Percentiles rank a stretch among this genome's conserved stretches.
phyloP scores from a whole-genome alignment of 768 basidiomycete species.

The Myochromella boudieri region DNA sequence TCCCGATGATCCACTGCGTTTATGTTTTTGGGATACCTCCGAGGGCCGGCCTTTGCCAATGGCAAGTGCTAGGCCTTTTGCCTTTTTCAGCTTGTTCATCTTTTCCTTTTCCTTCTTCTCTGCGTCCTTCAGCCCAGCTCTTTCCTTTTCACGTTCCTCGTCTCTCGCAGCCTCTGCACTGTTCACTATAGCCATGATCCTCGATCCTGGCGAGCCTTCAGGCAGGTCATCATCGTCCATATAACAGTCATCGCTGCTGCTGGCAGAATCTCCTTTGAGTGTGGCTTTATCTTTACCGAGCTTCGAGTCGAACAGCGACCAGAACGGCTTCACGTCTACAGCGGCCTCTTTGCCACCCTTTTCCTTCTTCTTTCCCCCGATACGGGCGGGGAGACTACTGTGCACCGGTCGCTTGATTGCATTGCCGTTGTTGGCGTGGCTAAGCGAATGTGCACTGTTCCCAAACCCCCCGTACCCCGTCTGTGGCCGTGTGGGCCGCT shows the following conservation, averaged over 20 bases:
- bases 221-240: conserved; percentile 1
- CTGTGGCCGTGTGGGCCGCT: conserved; percentile 22
- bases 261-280: not conserved
- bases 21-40: conserved; percentile 12
- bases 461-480: conserved; percentile 24
- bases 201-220: conserved; percentile 6
- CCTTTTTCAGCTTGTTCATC: conserved; percentile 4
- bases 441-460: conserved; percentile 25
- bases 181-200: conserved; percentile 15
- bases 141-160: not conserved
- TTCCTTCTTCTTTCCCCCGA: not conserved
- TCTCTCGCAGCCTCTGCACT: conserved; percentile 4
- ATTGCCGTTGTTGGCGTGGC: conserved; percentile 22
- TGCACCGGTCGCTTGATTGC: conserved; percentile 4
- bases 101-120: conserved; percentile 3
- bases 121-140: no score
- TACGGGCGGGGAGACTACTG: conserved; percentile 4
- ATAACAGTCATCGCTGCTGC: no score
- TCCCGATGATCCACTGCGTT: conserved; percentile 19
- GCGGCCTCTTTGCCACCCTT: not conserved
- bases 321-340: not conserved
- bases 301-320: not conserved
- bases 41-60: conserved; percentile 10
- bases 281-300: not conserved
- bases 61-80: conserved; percentile 8